A percentile compares a stretch with the other conserved stretches of the same genome.
Evolutionary conservation across 768 basidiomycete species (phyloP).

Genomic region (Cystobasidium ongulense): DNA sequence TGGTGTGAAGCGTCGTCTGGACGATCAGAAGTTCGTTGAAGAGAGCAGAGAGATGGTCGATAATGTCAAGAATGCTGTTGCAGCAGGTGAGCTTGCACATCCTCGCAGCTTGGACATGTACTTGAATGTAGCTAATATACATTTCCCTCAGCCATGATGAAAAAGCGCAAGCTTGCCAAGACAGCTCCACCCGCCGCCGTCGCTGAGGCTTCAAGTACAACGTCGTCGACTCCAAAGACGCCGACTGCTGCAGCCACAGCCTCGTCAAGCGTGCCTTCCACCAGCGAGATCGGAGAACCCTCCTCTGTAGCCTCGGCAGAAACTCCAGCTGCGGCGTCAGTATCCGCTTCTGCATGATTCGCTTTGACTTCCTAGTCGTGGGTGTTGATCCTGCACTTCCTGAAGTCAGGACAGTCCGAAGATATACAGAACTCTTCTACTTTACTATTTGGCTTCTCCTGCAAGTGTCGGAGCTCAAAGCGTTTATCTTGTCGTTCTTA

Average conservation of each 20-base stretch:
- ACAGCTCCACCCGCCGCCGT: not conserved
- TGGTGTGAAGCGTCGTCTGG: slow-evolving; percentile 78
- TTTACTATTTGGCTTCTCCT: too few relatives aligned
- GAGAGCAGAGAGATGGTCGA: slow-evolving; percentile 85
- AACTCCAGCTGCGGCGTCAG: not conserved
- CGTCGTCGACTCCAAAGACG: not conserved
- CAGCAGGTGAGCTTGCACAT: slow-evolving; percentile 55
- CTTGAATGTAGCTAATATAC: not conserved
- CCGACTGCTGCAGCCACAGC: not conserved
- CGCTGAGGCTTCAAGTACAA: not conserved
- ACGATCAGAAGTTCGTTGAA: slow-evolving; percentile 85
- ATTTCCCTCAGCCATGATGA: slow-evolving; percentile 55
- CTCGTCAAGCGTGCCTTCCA: not conserved
- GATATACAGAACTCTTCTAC: too few relatives aligned
- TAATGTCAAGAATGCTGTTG: slow-evolving; percentile 80
- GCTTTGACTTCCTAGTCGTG: not conserved
- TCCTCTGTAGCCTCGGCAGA: not conserved
- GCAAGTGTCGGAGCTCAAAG: too few relatives aligned
- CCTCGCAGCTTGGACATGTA: slow-evolving; percentile 36
- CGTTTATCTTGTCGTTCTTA: too few relatives aligned
- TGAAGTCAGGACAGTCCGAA: too few relatives aligned
- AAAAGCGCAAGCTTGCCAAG: slow-evolving; percentile 60
- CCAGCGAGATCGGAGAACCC: not conserved
- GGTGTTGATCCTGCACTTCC: too few relatives aligned
- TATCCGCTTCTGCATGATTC: not conserved